phyloP scores from a whole-genome alignment of 129 eudicot species.

The Heracleum sosnowskyi region DNA sequence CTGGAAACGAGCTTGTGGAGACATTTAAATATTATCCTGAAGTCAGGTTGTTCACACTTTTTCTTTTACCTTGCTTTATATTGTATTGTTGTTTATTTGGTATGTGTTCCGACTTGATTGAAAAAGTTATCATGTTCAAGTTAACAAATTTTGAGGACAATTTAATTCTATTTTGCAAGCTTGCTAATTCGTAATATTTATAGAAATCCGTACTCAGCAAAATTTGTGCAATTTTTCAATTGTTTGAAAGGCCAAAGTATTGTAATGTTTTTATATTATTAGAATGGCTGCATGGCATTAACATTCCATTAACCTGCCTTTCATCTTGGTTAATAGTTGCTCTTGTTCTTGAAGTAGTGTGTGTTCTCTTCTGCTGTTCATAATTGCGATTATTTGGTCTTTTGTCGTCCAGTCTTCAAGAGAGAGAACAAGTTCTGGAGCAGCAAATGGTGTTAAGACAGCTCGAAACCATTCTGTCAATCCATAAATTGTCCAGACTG shows the following conservation, averaged over 20 bases:
- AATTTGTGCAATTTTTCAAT: neutral
- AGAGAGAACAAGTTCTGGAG: slow-evolving; percentile 74
- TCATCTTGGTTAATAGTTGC: neutral
- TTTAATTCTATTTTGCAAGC: neutral
- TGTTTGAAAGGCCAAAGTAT: slow-evolving; percentile 1
- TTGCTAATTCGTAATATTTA: neutral
- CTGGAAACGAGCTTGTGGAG: slow-evolving; percentile 84
- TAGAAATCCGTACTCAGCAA: neutral
- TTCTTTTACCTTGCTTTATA: neutral
- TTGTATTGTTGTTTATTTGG: neutral
- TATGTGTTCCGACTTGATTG: neutral
- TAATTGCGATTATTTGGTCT: neutral
- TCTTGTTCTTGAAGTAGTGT: neutral
- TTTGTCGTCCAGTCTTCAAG: slow-evolving; percentile 61
- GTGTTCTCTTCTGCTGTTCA: slow-evolving; percentile 8
- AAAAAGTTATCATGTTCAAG: neutral
- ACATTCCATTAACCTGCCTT: neutral
- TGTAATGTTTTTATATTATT: neutral
- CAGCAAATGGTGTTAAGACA: slow-evolving; percentile 85
- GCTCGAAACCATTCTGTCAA: slow-evolving; percentile 83
- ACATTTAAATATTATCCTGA: slow-evolving; percentile 72
- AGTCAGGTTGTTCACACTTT: slow-evolving; percentile 41
- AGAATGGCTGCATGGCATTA: neutral
- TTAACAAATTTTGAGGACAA: neutral
- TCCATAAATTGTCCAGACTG: slow-evolving; percentile 55